Evolutionary conservation across 345 rosid genomes (phyloP).

Genomic region (Hibiscus mutabilis): DNA sequence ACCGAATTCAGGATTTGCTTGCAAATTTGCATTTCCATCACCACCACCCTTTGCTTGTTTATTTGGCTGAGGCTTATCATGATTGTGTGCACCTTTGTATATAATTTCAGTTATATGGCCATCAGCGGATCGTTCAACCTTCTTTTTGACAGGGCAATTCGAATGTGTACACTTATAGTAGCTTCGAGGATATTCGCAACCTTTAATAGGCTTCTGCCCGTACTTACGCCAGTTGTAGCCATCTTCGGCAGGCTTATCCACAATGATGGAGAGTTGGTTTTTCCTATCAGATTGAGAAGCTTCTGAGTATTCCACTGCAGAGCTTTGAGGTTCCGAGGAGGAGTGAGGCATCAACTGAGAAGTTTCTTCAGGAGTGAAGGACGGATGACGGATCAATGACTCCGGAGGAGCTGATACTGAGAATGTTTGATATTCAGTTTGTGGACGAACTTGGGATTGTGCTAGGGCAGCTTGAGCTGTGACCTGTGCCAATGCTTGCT

Average conservation of each 20-base stretch:
- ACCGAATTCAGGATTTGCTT: constrained; percentile 31
- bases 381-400: constrained; percentile 18
- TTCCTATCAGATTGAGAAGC: constrained; percentile 48
- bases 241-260: constrained; percentile 86
- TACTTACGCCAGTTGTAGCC: constrained; percentile 97
- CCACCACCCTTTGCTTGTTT: constrained; percentile 52
- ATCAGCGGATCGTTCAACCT: constrained; percentile 79
- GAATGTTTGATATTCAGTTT: constrained; percentile 33
- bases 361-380: constrained; percentile 34
- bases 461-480: constrained; percentile 65
- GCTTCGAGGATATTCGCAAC: constrained; percentile 85
- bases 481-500: constrained; percentile 74
- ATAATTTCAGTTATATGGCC: constrained; percentile 91
- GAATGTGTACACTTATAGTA: constrained; percentile 86
- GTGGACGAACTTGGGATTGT: constrained; percentile 35
- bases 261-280: constrained; percentile 38
- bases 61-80: constrained; percentile 60
- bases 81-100: constrained; percentile 92
- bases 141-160: constrained; percentile 83
- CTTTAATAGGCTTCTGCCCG: constrained; percentile 97
- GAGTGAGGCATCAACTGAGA: constrained; percentile 35
- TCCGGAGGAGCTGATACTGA: constrained; percentile 20
- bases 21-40: constrained; percentile 34
- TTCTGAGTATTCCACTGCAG: constrained; percentile 37
- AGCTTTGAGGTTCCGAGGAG: constrained; percentile 32